A percentile compares a stretch with the other conserved stretches of the same genome.
Evolutionary conservation across 2,329 filamentous ascomycete genomes (phyloP).

Genomic region (Rutstroemia sp.): DNA sequence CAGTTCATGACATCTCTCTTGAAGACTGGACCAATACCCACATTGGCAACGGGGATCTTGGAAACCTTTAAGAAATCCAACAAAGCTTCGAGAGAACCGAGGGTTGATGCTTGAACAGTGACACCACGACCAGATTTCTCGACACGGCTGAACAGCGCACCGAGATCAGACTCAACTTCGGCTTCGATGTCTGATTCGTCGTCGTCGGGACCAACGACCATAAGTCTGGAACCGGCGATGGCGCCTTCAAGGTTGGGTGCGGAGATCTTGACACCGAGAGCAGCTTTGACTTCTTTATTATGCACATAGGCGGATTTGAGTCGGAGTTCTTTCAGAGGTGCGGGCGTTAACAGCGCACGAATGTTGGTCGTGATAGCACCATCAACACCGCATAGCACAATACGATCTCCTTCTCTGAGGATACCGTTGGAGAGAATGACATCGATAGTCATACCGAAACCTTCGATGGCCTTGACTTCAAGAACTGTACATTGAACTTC

Average conservation of each 20-base stretch:
- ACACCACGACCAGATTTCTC: conserved; percentile 91
- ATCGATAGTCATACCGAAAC: conserved; percentile 97
- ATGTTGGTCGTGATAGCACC: conserved; percentile 94
- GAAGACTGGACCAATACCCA: conserved; percentile 94
- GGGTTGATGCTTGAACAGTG: conserved; percentile 92
- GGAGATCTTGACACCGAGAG: conserved; percentile 97
- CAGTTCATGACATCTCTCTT: conserved; percentile 96
- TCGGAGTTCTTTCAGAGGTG: conserved; percentile 86
- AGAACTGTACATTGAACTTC: conserved; percentile 97
- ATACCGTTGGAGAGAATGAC: conserved; percentile 96
- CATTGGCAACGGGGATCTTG: conserved; percentile 96
- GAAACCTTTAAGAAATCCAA: conserved; percentile 92
- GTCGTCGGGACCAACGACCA: conserved; percentile 90
- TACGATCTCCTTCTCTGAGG: conserved; percentile 84
- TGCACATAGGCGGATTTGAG: conserved; percentile 96
- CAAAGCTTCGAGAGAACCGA: conserved; percentile 91
- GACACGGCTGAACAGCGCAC: conserved; percentile 83
- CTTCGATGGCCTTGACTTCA: conserved; percentile 98
- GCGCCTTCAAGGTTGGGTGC: conserved; percentile 92
- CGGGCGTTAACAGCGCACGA: conserved; percentile 85
- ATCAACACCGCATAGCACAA: conserved; percentile 94
- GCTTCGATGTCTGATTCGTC: conserved; percentile 96
- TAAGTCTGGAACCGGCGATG: conserved; percentile 89
- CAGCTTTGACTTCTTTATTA: conserved; percentile 98
- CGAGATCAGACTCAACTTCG: conserved; percentile 92